Percentiles rank a stretch among this genome's conserved stretches.
These are phyloP conservation scores for Plasmodium fragile DNA, from an alignment of 169 alveolate species.

Conservation along the genomic window DNA sequence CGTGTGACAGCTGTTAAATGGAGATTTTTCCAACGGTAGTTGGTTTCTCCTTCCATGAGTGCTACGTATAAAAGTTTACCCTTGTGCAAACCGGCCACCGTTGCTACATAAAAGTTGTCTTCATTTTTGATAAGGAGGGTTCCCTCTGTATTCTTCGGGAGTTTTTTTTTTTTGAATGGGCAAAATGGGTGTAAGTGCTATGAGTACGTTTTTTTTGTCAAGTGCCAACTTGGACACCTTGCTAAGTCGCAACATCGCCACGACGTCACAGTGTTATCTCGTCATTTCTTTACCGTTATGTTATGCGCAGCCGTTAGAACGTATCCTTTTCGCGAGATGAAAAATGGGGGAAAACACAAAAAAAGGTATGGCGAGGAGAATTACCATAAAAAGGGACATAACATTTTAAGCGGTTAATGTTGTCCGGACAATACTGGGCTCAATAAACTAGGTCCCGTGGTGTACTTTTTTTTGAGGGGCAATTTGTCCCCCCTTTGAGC, in stretches of 20 bases:
- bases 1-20: neutral
- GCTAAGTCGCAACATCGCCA: neutral
- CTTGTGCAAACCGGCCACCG: constrained; percentile 38
- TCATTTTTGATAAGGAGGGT: constrained; percentile 54
- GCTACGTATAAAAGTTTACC: constrained; percentile 17
- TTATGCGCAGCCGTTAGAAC: constrained; percentile 70
- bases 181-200: neutral
- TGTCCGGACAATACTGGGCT: neutral
- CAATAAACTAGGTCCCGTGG: neutral
- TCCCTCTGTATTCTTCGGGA: constrained; percentile 26
- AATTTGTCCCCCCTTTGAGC: neutral
- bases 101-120: constrained; percentile 38
- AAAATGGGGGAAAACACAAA: neutral
- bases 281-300: constrained; percentile 37
- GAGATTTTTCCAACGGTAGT: neutral
- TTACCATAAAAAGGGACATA: neutral
- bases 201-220: neutral
- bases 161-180: neutral
- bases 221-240: neutral
- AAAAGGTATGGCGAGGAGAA: neutral
- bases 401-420: neutral
- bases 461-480: neutral
- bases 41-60: neutral
- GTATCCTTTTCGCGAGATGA: constrained; percentile 28
- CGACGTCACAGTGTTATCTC: neutral